phyloP scores from a whole-genome alignment of 78 protist genomes.

The Goniomonas avonlea region DNA sequence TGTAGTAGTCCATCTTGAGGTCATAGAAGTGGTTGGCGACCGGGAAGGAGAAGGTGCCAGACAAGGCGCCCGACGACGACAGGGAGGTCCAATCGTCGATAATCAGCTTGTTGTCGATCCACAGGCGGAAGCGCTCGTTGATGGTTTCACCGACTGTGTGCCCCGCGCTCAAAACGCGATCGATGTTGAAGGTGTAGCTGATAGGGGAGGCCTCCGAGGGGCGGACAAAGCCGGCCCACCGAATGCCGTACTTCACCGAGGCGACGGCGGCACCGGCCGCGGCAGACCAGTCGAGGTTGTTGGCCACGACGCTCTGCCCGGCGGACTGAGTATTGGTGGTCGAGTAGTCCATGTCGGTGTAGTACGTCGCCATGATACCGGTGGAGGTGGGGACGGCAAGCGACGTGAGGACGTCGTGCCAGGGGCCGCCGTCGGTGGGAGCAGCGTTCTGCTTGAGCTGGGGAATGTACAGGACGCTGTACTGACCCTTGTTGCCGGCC shows the following conservation, averaged over 20 bases:
- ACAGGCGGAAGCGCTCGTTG: slow-evolving; percentile 16
- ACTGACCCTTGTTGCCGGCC: not conserved
- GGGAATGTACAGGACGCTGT: slow-evolving; percentile 4
- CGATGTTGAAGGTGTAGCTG: no score
- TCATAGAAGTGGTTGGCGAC: not conserved
- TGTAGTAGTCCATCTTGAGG: not conserved
- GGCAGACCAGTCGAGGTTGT: no score
- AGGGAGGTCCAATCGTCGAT: slow-evolving; percentile 8
- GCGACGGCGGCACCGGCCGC: no score
- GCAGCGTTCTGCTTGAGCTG: slow-evolving; percentile 7
- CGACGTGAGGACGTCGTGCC: slow-evolving; percentile 19
- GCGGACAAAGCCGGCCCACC: slow-evolving; percentile 19
- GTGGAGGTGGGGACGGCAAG: slow-evolving; percentile 6
- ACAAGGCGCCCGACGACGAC: not conserved
- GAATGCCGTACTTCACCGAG: slow-evolving; percentile 8
- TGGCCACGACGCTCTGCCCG: no score
- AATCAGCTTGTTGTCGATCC: slow-evolving; percentile 20
- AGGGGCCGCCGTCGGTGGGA: not conserved
- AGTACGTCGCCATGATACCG: slow-evolving; percentile 9
- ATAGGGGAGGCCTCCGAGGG: no score
- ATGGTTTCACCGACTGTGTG: no score
- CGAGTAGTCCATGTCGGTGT: no score
- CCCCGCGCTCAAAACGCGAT: no score
- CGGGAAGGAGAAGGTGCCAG: not conserved
- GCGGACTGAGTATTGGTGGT: no score